Percentiles rank a stretch among this genome's conserved stretches.
phyloP scores from a whole-genome alignment of 129 eudicot species.

The Flaveria linearis region DNA sequence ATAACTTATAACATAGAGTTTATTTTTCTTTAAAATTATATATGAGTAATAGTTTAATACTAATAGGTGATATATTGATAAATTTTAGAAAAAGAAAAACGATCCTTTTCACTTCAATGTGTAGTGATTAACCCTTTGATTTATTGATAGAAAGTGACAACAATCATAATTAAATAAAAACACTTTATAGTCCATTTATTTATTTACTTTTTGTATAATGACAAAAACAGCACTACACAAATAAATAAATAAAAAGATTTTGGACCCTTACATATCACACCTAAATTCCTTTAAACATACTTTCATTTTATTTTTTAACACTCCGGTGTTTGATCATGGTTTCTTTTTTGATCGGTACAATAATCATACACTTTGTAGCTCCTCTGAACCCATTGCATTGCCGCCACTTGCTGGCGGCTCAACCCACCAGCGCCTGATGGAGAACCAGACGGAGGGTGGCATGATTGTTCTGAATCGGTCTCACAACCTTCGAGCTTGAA shows the following conservation, averaged over 20 bases:
- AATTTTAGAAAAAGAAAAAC: not conserved
- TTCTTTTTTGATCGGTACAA: constrained; percentile 63
- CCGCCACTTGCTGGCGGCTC: constrained; percentile 53
- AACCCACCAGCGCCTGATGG: constrained; percentile 41
- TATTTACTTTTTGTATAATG: not conserved
- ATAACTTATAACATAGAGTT: too few species aligned
- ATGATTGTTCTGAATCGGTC: constrained; percentile 7
- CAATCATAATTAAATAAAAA: not conserved
- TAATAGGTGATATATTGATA: too few species aligned
- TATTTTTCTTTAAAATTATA: too few species aligned
- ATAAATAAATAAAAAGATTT: not conserved
- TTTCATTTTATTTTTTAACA: constrained; percentile 35
- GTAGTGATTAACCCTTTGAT: not conserved
- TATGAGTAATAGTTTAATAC: too few species aligned
- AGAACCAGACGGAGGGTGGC: constrained; percentile 34
- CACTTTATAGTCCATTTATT: not conserved
- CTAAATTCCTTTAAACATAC: not conserved
- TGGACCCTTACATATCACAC: constrained; percentile 26
- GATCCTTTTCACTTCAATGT: not conserved
- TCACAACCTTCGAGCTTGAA: constrained; percentile 39
- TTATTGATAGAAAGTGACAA: constrained; percentile 11
- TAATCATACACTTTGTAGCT: constrained; percentile 70
- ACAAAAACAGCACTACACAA: constrained; percentile 13
- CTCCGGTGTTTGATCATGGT: constrained; percentile 78
- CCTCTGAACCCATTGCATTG: constrained; percentile 65